Conservation (phyloP, 305 asterid species). For the Fraxinus baroniana region DNA sequence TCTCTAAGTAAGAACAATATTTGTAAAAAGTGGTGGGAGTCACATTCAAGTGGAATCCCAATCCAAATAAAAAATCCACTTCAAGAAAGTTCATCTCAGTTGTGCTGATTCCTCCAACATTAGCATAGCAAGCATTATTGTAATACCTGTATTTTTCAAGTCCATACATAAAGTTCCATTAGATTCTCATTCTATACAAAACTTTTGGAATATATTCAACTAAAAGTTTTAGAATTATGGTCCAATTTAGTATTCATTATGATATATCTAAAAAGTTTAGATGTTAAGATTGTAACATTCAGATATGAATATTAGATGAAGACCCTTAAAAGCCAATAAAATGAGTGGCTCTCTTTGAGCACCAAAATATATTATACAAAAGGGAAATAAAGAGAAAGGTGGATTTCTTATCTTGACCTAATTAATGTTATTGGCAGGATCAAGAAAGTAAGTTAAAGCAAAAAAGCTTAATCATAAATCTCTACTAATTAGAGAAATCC, state of each 20-base stretch:
- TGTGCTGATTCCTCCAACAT: conserved; percentile 95
- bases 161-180: neutral
- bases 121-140: conserved; percentile 91
- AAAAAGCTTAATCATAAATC: conserved; percentile 12
- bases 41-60: conserved; percentile 86
- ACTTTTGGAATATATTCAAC: neutral
- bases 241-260: neutral
- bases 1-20: conserved; percentile 66
- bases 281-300: conserved; percentile 39
- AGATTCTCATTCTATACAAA: neutral
- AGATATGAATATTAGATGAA: conserved; percentile 38
- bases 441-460: neutral
- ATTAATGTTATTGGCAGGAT: neutral
- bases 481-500: neutral
- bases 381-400: neutral
- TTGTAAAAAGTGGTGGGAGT: conserved; percentile 77
- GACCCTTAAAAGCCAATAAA: conserved; percentile 22
- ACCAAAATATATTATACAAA: conserved; percentile 12
- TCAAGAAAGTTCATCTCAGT: conserved; percentile 92
- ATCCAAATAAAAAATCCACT: conserved; percentile 86
- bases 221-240: neutral
- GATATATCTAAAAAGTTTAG: neutral
- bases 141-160: conserved; percentile 53
- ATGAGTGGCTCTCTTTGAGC: conserved; percentile 26
- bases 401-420: conserved; percentile 18